A percentile compares a stretch with the other conserved stretches of the same genome.
Conservation (phyloP, 257 asterid genomes). For the Plantago ovata region DNA sequence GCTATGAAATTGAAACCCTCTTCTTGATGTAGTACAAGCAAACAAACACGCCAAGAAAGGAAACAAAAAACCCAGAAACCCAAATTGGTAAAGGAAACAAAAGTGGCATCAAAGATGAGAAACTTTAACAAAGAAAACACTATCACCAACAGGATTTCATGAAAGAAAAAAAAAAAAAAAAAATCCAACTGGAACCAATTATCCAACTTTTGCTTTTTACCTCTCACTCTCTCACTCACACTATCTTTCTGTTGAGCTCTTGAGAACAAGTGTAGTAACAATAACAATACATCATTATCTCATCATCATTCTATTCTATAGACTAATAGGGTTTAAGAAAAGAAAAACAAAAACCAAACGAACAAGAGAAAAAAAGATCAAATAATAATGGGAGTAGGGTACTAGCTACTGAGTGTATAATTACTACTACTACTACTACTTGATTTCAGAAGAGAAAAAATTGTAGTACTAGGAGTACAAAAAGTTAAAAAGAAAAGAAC, state of each 20-base stretch:
- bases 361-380: constrained; percentile 17
- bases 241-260: constrained; percentile 18
- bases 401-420: neutral
- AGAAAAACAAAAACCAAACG: constrained; percentile 10
- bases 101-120: constrained; percentile 35
- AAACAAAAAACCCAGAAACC: constrained; percentile 23
- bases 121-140: constrained; percentile 34
- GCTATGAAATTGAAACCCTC: constrained; percentile 25
- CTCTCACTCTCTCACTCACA: constrained; percentile 14
- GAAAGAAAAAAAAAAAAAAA: constrained; percentile 23
- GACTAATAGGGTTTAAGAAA: constrained; percentile 20
- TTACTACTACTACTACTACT: neutral
- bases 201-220: constrained; percentile 33
- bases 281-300: constrained; percentile 62
- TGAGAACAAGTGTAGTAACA: constrained; percentile 36
- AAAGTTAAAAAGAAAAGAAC: neutral
- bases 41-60: constrained; percentile 39
- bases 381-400: neutral
- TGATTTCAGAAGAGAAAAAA: constrained; percentile 1
- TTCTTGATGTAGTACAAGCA: constrained; percentile 28
- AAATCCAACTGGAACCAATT: constrained; percentile 68
- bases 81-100: constrained; percentile 27
- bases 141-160: constrained; percentile 23
- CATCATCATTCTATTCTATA: constrained; percentile 63
- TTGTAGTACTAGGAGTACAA: neutral